Conservation (phyloP, 1,139 yeast genomes). For the Torulaspora globosa region DNA sequence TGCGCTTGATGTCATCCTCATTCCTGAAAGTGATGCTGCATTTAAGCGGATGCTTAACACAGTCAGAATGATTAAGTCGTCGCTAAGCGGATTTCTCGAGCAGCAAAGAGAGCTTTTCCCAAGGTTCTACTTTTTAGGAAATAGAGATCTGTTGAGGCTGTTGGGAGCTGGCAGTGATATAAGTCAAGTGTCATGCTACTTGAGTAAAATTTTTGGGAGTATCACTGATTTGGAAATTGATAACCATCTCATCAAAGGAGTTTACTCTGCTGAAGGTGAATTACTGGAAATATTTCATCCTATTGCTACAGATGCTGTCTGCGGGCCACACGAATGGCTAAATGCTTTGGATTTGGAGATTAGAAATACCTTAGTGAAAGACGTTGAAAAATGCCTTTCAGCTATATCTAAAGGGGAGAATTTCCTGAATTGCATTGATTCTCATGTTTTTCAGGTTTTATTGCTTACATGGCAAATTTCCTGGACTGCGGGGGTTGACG, state of each 20-base stretch:
- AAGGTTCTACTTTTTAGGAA: constrained; percentile 83
- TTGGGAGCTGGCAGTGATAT: constrained; percentile 63
- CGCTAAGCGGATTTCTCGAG: constrained; percentile 76
- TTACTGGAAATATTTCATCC: constrained; percentile 43
- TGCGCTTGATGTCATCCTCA: constrained; percentile 55
- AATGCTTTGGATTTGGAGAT: constrained; percentile 53
- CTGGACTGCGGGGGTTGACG: constrained; percentile 50
- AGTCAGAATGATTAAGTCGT: constrained; percentile 54
- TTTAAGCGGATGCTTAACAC: constrained; percentile 55
- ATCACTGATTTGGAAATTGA: constrained; percentile 47
- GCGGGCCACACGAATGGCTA: constrained; percentile 63
- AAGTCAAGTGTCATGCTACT: constrained; percentile 51
- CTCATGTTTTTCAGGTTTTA: constrained; percentile 55
- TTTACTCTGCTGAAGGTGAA: constrained; percentile 67
- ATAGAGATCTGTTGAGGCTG: constrained; percentile 81
- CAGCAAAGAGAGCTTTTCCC: constrained; percentile 75
- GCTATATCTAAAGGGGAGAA: constrained; percentile 20
- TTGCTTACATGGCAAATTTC: constrained; percentile 55
- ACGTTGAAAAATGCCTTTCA: constrained; percentile 36
- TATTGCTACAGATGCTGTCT: constrained; percentile 44
- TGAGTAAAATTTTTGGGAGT: constrained; percentile 72
- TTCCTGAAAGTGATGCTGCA: constrained; percentile 48
- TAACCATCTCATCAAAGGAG: constrained; percentile 43
- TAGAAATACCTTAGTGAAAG: constrained; percentile 45
- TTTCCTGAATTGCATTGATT: constrained; percentile 19